Base-by-base conservation (phyloP, 441 rosid genomes). In the Francoa sonchifolia region DNA sequence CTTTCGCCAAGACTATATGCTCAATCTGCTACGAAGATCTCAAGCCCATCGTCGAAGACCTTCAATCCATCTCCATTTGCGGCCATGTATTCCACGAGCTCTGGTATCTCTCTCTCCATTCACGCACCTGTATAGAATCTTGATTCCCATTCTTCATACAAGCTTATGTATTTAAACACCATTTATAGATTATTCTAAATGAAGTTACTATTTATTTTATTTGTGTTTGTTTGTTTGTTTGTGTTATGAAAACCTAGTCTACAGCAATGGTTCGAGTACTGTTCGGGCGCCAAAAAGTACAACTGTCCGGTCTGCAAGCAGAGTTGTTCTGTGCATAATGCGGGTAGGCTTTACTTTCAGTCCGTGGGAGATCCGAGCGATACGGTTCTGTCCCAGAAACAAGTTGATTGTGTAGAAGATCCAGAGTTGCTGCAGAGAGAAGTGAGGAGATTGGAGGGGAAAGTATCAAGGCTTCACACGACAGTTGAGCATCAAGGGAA, bases 201-300 rank as follows among this genome's bases (percentile, higher is more conserved):
- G n/a, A n/a, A n/a, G n/a, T 13, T 48, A 5, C 6, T 30, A 9
- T 19, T 9, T 1, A 32, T 2, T 29, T 22, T 3, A 22, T 47
- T 6, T 15, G 6, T 31, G 1, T 6, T 4, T 13, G 10, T 34
- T 41, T 23, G 33, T 25, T 16, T 2, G 3, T 12, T 45, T 11
- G n/a, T 30, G 5, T 12, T 17, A 38, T 43, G 59, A 40, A 70
- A 64, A 45, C 57, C 35, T 61, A 89, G 92, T 60, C 60, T 85
- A 65, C 97, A 84, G 65, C 92, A 82, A 48, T 84, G 97, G 97
- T 89, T 89, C 53, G 95, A 89, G 68, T 84, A 84, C 46, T 84
- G 82, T 18, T 59, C 74, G 13, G 41, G 35, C 31, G 48, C 69
- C 39, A 79, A 74, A 52, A 89, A 84, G 61, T 61, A 73, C 38